Conservation (phyloP, 1,284 basidiomycete species). For the Sanghuangporus weigelae region DNA sequence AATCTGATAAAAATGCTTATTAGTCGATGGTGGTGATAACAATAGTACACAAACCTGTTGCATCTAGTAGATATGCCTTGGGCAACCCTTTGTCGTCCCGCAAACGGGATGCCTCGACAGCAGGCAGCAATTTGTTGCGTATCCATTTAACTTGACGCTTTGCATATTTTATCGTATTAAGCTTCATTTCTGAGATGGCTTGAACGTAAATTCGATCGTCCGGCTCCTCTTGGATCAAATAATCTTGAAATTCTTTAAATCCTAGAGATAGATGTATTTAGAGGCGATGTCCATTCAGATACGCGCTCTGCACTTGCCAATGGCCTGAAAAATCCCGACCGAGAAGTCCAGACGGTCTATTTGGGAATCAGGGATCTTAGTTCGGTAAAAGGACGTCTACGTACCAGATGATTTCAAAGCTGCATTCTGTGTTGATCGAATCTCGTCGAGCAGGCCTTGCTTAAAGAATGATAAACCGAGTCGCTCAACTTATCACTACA, state of each 20-base stretch:
- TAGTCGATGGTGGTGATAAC: background rate
- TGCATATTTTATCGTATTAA: constrained; percentile 87
- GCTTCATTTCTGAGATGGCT: constrained; percentile 80
- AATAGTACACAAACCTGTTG: constrained; percentile 50
- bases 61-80: constrained; percentile 63
- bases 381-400: background rate
- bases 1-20: constrained; percentile 33
- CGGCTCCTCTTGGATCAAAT: constrained; percentile 32
- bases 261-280: constrained; percentile 42
- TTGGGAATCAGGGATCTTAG: background rate
- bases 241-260: constrained; percentile 83
- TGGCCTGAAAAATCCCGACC: constrained; percentile 90
- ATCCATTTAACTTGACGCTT: constrained; percentile 93
- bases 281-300: background rate
- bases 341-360: constrained; percentile 50
- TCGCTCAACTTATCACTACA: constrained; percentile 17
- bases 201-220: constrained; percentile 37
- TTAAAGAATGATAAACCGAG: constrained; percentile 27
- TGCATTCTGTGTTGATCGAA: constrained; percentile 46
- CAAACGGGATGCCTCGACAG: constrained; percentile 49
- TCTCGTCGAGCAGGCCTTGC: constrained; percentile 84
- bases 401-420: constrained; percentile 22
- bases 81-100: constrained; percentile 30
- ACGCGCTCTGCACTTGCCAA: constrained; percentile 51
- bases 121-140: constrained; percentile 83